phyloP scores from a whole-genome alignment of 116 monocot genomes.

The Papilionanthe hybrid region DNA sequence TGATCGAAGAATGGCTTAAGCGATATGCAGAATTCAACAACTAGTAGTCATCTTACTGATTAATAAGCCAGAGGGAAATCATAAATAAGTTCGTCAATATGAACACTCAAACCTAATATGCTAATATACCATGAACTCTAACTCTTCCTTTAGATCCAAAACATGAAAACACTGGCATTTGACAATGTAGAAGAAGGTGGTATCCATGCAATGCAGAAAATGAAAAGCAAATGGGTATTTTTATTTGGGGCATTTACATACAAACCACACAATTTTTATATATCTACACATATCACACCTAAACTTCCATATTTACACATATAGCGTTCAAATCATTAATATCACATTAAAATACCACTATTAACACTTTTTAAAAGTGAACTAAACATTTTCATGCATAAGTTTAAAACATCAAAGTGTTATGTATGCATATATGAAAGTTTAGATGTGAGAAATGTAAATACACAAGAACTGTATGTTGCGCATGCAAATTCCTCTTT shows the following conservation, averaged over 20 bases:
- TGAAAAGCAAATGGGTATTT: neutral
- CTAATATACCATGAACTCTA: neutral
- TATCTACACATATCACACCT: no score
- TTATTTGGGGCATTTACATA: no score
- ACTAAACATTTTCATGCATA: no score
- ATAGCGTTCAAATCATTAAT: no score
- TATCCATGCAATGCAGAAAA: conserved; percentile 1
- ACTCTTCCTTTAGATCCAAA: neutral
- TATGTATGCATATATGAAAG: no score
- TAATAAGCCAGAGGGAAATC: neutral
- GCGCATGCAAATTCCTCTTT: neutral
- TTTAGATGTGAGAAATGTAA: no score
- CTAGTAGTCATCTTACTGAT: neutral
- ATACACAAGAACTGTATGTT: no score
- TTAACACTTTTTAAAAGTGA: no score
- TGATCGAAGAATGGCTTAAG: neutral
- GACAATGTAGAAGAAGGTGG: neutral
- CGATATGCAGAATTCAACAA: neutral
- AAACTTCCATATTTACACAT: no score
- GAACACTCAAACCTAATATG: neutral
- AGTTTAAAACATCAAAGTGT: no score
- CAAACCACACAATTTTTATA: no score
- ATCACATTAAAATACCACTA: no score
- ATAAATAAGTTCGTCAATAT: neutral
- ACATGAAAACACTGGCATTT: neutral